These are phyloP conservation scores for Lignosus rhinocerotis DNA, from an alignment of 1,284 basidiomycete species.

Conservation along the genomic window DNA sequence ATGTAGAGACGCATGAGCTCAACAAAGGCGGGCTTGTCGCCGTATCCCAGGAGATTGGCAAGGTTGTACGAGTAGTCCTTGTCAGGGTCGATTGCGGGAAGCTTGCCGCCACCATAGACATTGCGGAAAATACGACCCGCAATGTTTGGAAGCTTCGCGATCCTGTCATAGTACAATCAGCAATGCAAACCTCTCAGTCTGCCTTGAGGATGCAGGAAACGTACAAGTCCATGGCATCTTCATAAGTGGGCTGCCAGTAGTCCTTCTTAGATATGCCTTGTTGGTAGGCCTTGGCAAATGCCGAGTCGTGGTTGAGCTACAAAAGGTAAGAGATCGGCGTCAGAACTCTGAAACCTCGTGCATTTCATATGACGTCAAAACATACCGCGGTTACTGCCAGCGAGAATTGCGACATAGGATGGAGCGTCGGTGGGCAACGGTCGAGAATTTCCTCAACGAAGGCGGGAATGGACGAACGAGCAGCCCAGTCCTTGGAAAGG, in stretches of 20 bases:
- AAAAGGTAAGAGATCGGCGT: conserved; percentile 8
- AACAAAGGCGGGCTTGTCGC: conserved; percentile 86
- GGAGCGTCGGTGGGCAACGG: conserved; percentile 89
- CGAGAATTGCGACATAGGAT: conserved; percentile 97
- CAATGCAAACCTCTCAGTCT: neutral
- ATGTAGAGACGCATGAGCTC: conserved; percentile 97
- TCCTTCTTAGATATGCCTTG: conserved; percentile 94
- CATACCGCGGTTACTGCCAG: conserved; percentile 90
- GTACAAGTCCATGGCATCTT: conserved; percentile 95
- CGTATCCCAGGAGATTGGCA: conserved; percentile 90
- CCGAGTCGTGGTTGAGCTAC: conserved; percentile 96
- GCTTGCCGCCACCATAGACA: conserved; percentile 87
- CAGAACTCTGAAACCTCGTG: conserved; percentile 1
- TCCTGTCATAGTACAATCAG: conserved; percentile 43
- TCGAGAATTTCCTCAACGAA: conserved; percentile 95
- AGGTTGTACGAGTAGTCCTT: conserved; percentile 97
- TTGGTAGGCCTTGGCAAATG: conserved; percentile 95
- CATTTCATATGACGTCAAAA: conserved; percentile 23
- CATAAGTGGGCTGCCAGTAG: conserved; percentile 96
- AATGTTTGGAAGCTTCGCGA: conserved; percentile 96
- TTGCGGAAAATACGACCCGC: conserved; percentile 98
- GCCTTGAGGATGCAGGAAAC: conserved; percentile 25
- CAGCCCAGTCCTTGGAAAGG: conserved; percentile 91
- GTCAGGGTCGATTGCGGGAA: conserved; percentile 83
- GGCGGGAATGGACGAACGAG: conserved; percentile 84